Evolutionary conservation across 2,329 filamentous ascomycete species (phyloP).

Genomic region (Knufia fluminis): DNA sequence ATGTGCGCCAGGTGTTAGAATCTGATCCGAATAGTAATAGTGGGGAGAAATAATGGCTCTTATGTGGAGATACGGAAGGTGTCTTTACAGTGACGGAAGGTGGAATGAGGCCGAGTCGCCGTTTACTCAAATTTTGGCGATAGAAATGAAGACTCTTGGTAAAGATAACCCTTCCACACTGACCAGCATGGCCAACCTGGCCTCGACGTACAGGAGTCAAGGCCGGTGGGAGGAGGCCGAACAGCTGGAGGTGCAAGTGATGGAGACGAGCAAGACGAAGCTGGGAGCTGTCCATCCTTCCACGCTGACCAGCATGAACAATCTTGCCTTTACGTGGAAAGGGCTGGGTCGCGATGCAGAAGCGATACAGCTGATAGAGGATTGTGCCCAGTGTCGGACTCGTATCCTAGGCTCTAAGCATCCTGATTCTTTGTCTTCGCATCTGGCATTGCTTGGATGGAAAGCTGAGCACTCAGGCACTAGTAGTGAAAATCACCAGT

Average conservation of each 20-base stretch:
- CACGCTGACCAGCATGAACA: constrained; percentile 17
- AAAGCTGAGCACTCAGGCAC: constrained; percentile 6
- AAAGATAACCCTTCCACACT: constrained; percentile 15
- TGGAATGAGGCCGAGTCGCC: constrained; percentile 10
- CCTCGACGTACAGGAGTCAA: constrained; percentile 11
- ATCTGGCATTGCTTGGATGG: neutral
- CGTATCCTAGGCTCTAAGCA: constrained; percentile 8
- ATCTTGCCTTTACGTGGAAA: constrained; percentile 12
- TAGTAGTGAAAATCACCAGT: neutral
- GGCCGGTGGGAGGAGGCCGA: too few species aligned
- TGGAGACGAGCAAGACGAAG: too few species aligned
- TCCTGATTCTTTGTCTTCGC: constrained; percentile 5
- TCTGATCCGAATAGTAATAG: constrained; percentile 3
- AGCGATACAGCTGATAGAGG: constrained; percentile 10
- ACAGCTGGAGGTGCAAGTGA: too few species aligned
- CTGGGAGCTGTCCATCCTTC: constrained; percentile 15
- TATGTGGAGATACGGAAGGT: constrained; percentile 11
- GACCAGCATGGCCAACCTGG: constrained; percentile 20
- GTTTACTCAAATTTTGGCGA: constrained; percentile 10
- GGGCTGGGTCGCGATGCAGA: constrained; percentile 4
- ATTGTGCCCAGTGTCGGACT: constrained; percentile 5
- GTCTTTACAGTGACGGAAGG: constrained; percentile 64
- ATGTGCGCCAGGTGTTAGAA: constrained; percentile 18
- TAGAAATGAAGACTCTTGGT: constrained; percentile 11
- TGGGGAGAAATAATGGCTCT: constrained; percentile 6